Base-by-base conservation (phyloP, 108 stramenopile genomes). In the Cyclotella cryptica region DNA sequence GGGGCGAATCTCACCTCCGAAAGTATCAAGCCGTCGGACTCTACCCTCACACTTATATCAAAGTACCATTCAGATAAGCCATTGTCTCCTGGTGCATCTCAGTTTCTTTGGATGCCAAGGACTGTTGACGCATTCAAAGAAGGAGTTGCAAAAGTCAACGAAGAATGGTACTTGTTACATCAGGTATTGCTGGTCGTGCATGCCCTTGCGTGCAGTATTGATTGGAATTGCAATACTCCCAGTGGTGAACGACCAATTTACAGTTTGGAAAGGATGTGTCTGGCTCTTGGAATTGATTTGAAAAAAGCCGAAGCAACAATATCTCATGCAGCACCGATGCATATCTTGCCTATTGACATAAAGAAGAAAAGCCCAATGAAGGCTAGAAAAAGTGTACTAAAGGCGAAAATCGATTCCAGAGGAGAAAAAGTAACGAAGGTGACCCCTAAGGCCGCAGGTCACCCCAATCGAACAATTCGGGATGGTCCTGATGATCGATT, bases 101-200 rank as follows among this genome's bases (percentile, higher is more conserved):
- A 80, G 35, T 75, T 69, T 69, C 64, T 54, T 40, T 30, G 42
- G 42, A 75, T 69, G 40, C 66, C 79, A 58, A 66, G 78, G 42
- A 72, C 64, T 46, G 18, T 74, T 39, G 72, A 79, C 45, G 72
- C 78, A 17, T 60, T 79, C 66, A 64, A 59, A 35, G 55, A 41
- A 55, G 72, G 72, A 29, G 66, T 58, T 22, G 78, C 78, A 24
- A 62, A 55, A 54, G 78, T 79, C 18, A 66, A 79, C 67, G 66
- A 53, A 35, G 19, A 74, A 42, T 79, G 78, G 78, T 79, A 79
- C 58, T 57, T 79, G 24, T 11, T 54, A n/a, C 51, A 73, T 60
- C 78, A 79, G 58, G 60, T 79, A 19, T 15, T 79, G 28, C 17
- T 74, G 35, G 72, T 73, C n/a, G 64, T 68, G 1, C 72, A 79